phyloP scores from a whole-genome alignment of 257 asterid genomes.

The Solanum pennellii region DNA sequence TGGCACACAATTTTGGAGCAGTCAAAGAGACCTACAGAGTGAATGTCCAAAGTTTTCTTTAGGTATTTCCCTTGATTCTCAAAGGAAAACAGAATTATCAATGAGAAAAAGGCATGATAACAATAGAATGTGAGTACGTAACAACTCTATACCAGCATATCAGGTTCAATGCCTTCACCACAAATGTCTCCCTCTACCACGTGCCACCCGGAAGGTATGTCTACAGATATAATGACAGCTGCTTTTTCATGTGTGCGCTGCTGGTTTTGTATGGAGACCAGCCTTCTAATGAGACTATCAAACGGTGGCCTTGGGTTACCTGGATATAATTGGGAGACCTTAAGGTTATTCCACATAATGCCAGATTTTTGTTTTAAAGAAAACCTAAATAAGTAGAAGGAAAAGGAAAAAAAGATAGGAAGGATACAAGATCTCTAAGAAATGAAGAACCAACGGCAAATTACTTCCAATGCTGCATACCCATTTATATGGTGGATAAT shows the following conservation, averaged over 20 bases:
- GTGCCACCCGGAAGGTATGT: constrained; percentile 28
- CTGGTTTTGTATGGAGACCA: constrained; percentile 2
- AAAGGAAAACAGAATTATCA: background rate
- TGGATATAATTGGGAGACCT: background rate
- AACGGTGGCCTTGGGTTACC: constrained; percentile 20
- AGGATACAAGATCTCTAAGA: background rate
- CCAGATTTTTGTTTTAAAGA: background rate
- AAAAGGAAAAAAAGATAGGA: background rate
- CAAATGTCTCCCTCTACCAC: constrained; percentile 20
- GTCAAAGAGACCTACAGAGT: constrained; percentile 16
- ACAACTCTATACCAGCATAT: constrained; percentile 23
- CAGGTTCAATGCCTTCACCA: constrained; percentile 19
- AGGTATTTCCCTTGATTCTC: background rate
- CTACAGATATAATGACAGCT: constrained; percentile 21
- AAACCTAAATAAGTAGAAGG: background rate
- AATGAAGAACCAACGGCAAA: background rate
- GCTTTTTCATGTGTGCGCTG: background rate
- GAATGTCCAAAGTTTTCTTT: background rate
- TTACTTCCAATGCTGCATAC: background rate
- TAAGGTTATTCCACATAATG: background rate
- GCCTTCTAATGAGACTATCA: constrained; percentile 10
- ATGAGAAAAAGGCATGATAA: background rate
- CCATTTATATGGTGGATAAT: background rate
- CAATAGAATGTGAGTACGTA: background rate
- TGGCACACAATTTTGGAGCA: constrained; percentile 28